Base-by-base conservation (phyloP, 2,329 filamentous ascomycete genomes). In the Lachnellula occidentalis region DNA sequence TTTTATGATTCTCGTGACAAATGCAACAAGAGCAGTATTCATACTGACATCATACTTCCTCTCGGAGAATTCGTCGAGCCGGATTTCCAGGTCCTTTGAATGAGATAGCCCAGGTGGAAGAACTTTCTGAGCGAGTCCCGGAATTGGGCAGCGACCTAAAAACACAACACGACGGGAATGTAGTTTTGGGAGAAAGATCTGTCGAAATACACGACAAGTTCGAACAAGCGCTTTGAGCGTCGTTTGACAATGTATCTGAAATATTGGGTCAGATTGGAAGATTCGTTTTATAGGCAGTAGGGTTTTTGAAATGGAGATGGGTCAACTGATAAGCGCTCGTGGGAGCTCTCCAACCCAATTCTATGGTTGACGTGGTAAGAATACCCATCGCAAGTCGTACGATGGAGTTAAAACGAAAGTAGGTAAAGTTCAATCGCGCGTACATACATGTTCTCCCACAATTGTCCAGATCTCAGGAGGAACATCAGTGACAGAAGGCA, bases 161-260 rank as follows among this genome's bases (percentile, higher is more conserved):
- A 43, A 11, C 12, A 50, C 19, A 17, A 27, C 17, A 15, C 36
- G 42, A 8, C 19, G 14, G 12, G 21, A 8, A 45, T 50, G 34
- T 6, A 54, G 27, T 9, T 41, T 21, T 9, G 51, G 55, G 2
- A 14, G 24, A 39, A 58, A 58, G 9, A 52, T 46, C 34, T 54
- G 48, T 24, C 41, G 31, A 43, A 58, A 58, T 9, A 31, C 17
- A 17, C 45, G 48, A 31, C 51, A 53, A 7, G 46, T 27, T 39
- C 7, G 6, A 5, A 78, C 54, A 74, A 78, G 60, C n/a, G 53
- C 34, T 37, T 43, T 43, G 11, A 43, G 41, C 4, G 41, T 43
- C 4, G 15, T 43, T 43, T 12, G 11, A 22, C 41, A 43, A 2
- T 11, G n/a, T 43, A 43, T 43, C 41, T 43, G 11, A 14, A 17